phyloP scores from a whole-genome alignment of 176 grass and related monocot genomes.

The Oryza longistaminata region DNA sequence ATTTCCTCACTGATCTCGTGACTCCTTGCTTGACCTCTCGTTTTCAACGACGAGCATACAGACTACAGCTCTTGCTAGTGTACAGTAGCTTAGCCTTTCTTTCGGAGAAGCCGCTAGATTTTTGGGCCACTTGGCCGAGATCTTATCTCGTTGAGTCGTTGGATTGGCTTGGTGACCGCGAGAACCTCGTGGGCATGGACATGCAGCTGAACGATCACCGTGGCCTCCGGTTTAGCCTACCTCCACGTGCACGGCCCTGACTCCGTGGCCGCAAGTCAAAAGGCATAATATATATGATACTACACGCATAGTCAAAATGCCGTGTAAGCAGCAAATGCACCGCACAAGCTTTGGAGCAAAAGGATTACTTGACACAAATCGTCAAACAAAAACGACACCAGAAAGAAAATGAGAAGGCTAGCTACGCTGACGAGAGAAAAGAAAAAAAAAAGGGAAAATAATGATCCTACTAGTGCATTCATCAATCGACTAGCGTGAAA shows the following conservation, averaged over 20 bases:
- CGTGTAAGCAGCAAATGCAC: background rate
- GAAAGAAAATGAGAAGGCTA: too few species aligned
- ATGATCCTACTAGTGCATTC: background rate
- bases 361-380: background rate
- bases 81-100: background rate
- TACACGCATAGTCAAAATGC: background rate
- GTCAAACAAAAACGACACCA: background rate
- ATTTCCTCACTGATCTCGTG: background rate
- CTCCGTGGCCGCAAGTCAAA: background rate
- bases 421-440: background rate
- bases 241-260: slow-evolving; percentile 29
- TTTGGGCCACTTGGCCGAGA: slow-evolving; percentile 7
- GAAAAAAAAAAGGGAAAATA: background rate
- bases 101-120: background rate
- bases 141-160: slow-evolving; percentile 2
- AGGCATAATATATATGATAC: background rate
- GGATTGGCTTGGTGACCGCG: slow-evolving; percentile 2
- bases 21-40: background rate
- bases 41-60: background rate
- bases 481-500: slow-evolving; percentile 60
- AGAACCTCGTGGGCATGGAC: slow-evolving; percentile 26
- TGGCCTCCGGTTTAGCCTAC: slow-evolving; percentile 25
- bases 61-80: background rate
- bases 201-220: background rate
- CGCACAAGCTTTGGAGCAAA: background rate